Conservation (phyloP, 306 rosid species). For the Hippophae tibetana region DNA sequence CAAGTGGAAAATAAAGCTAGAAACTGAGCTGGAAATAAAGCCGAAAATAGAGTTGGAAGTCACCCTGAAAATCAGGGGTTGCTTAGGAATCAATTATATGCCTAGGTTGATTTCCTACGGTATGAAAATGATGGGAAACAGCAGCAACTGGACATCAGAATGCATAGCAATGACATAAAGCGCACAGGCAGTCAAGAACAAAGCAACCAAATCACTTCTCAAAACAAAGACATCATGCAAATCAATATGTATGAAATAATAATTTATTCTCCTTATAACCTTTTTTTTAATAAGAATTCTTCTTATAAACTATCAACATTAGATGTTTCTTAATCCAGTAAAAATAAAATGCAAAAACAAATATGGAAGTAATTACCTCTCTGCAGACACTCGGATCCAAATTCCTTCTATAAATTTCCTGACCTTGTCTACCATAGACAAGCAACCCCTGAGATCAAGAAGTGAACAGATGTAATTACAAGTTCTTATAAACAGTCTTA, state of each 20-base stretch:
- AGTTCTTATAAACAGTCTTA: not conserved
- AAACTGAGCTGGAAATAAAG: too few relatives aligned
- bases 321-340: not conserved
- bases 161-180: not conserved
- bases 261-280: too few relatives aligned
- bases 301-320: not conserved
- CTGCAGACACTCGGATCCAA: constrained; percentile 65
- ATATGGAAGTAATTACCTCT: constrained; percentile 49
- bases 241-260: too few relatives aligned
- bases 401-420: constrained; percentile 67
- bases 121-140: too few relatives aligned
- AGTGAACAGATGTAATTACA: constrained; percentile 3
- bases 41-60: too few relatives aligned
- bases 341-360: constrained; percentile 5
- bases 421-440: constrained; percentile 87
- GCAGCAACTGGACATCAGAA: too few relatives aligned
- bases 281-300: too few relatives aligned
- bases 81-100: too few relatives aligned
- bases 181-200: not conserved
- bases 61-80: too few relatives aligned
- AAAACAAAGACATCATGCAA: not conserved
- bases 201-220: too few relatives aligned
- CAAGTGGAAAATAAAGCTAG: too few relatives aligned
- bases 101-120: too few relatives aligned
- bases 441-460: constrained; percentile 73